A percentile compares a stretch with the other conserved stretches of the same genome.
These are phyloP conservation scores for Apiotrichum gamsii DNA, from an alignment of 1,284 basidiomycete genomes.

Conservation along the genomic window DNA sequence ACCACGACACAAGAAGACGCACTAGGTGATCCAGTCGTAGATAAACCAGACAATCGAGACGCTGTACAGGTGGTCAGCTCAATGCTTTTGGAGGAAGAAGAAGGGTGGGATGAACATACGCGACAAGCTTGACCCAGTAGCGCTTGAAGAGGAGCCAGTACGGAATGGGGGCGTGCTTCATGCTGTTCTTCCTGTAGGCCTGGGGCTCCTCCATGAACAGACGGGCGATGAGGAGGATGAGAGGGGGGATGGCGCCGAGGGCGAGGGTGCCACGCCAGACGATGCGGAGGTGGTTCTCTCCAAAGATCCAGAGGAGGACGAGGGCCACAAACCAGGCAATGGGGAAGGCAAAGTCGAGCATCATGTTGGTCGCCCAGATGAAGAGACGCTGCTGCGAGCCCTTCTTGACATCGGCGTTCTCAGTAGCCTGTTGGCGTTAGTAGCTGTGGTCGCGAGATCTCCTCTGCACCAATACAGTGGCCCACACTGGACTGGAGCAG, in stretches of 20 bases:
- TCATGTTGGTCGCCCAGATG: slow-evolving; percentile 44
- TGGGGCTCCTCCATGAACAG: slow-evolving; percentile 69
- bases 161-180: slow-evolving; percentile 57
- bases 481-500: no score
- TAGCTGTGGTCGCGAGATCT: no score
- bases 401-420: slow-evolving; percentile 63
- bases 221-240: slow-evolving; percentile 75
- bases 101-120: slow-evolving; percentile 50
- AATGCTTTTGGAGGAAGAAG: slow-evolving; percentile 68
- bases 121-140: slow-evolving; percentile 51
- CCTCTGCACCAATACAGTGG: no score
- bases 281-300: slow-evolving; percentile 68
- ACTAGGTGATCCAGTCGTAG: slow-evolving; percentile 62
- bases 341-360: slow-evolving; percentile 16
- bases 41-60: slow-evolving; percentile 57
- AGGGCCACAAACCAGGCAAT: slow-evolving; percentile 75
- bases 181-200: slow-evolving; percentile 50
- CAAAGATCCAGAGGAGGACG: slow-evolving; percentile 80
- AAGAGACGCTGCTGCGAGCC: slow-evolving; percentile 79
- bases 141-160: slow-evolving; percentile 72
- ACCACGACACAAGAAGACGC: slow-evolving; percentile 75
- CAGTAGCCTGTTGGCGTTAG: slow-evolving; percentile 86
- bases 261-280: slow-evolving; percentile 86
- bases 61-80: slow-evolving; percentile 45
- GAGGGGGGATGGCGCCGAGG: slow-evolving; percentile 74